phyloP scores from a whole-genome alignment of 345 rosid species.

The Eucalyptus melliodora region DNA sequence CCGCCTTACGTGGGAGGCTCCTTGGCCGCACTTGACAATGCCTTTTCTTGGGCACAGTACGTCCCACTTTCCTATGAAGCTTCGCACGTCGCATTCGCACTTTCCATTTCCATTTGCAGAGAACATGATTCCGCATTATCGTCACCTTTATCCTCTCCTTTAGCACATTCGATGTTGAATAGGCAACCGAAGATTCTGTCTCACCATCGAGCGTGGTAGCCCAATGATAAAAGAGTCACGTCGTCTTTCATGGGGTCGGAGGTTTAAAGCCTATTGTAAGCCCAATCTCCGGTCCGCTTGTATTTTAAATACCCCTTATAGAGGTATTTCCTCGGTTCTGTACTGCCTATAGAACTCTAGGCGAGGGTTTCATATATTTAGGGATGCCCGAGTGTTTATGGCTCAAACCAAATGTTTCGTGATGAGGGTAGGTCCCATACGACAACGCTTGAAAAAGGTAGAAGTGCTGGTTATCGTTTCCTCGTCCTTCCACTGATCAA shows the following conservation, averaged over 20 bases:
- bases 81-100: not conserved
- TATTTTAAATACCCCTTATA: not conserved
- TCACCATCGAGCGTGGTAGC: not conserved
- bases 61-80: not conserved
- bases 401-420: not conserved
- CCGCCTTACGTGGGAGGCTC: slow-evolving; percentile 49
- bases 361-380: not conserved
- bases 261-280: not conserved
- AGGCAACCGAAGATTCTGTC: not conserved
- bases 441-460: not conserved
- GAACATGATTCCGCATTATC: not conserved
- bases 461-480: not conserved
- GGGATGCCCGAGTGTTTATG: not conserved
- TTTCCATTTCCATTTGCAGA: not conserved
- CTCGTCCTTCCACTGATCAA: not conserved
- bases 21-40: slow-evolving; percentile 37
- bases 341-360: not conserved
- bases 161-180: not conserved
- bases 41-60: slow-evolving; percentile 53
- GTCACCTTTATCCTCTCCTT: not conserved
- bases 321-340: not conserved
- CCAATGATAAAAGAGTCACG: not conserved
- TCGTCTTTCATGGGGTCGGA: not conserved
- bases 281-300: not conserved
- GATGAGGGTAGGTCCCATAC: not conserved